These are phyloP conservation scores for Rhizopus stolonifer DNA, from an alignment of 371 early-diverging fungal genomes.

Conservation along the genomic window DNA sequence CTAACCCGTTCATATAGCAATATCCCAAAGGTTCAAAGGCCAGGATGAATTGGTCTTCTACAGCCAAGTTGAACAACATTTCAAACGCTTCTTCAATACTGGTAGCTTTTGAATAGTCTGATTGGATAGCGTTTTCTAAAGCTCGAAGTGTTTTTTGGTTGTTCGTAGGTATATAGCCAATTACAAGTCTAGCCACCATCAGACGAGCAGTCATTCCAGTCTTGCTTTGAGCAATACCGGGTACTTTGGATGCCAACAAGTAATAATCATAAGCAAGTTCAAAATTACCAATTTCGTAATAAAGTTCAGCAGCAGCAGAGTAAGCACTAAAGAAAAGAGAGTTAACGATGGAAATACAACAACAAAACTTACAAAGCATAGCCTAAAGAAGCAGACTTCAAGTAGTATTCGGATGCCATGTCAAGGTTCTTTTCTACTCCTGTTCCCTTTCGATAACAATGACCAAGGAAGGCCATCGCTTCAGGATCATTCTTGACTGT, in stretches of 20 bases:
- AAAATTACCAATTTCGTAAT: constrained; percentile 33
- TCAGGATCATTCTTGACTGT: constrained; percentile 77
- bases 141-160: constrained; percentile 1
- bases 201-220: constrained; percentile 38
- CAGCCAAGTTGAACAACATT: constrained; percentile 23
- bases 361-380: constrained; percentile 33
- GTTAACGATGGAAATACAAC: neutral
- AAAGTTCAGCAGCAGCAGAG: constrained; percentile 46
- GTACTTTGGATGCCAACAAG: constrained; percentile 35
- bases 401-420: constrained; percentile 51
- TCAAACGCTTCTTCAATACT: constrained; percentile 26
- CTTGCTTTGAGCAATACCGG: constrained; percentile 26
- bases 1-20: constrained; percentile 33
- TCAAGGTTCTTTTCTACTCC: constrained; percentile 55
- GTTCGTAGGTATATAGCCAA: constrained; percentile 34
- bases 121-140: constrained; percentile 4
- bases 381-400: constrained; percentile 37
- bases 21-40: constrained; percentile 27
- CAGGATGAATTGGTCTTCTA: constrained; percentile 30
- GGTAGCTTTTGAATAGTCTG: neutral
- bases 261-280: constrained; percentile 42
- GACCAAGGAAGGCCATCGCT: constrained; percentile 72
- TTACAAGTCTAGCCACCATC: constrained; percentile 45
- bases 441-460: constrained; percentile 53
- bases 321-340: constrained; percentile 32